A percentile compares a stretch with the other conserved stretches of the same genome.
These are phyloP conservation scores for Phoenix dactylifera DNA, from an alignment of 176 grass and related monocot species.

Conservation along the genomic window DNA sequence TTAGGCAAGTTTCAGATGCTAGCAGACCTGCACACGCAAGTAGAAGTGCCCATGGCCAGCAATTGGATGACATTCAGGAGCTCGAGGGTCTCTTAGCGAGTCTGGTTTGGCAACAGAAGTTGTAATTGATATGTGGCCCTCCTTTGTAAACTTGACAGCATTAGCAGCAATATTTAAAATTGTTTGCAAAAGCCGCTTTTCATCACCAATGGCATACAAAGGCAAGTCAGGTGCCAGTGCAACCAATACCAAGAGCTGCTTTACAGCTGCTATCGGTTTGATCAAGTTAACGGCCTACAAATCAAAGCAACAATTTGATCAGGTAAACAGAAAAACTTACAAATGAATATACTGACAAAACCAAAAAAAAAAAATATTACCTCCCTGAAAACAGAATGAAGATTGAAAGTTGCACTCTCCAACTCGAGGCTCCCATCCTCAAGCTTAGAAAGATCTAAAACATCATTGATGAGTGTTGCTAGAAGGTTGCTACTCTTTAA, in stretches of 20 bases:
- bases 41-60: slow-evolving; percentile 45
- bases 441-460: no score
- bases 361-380: not conserved
- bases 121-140: slow-evolving; percentile 20
- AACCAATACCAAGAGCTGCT: slow-evolving; percentile 1
- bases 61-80: slow-evolving; percentile 6
- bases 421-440: no score
- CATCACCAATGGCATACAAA: slow-evolving; percentile 12
- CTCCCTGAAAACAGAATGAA: no score
- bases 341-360: not conserved
- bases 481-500: no score
- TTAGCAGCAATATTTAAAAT: slow-evolving; percentile 16
- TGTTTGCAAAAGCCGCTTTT: slow-evolving; percentile 18
- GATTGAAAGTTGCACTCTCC: no score
- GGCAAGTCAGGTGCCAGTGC: slow-evolving; percentile 14
- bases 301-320: not conserved
- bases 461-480: no score
- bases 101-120: slow-evolving; percentile 11
- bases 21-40: slow-evolving; percentile 64
- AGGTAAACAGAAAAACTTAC: not conserved
- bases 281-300: slow-evolving; percentile 12
- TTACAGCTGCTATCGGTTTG: slow-evolving; percentile 20
- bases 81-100: slow-evolving; percentile 16
- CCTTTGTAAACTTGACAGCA: slow-evolving; percentile 24
- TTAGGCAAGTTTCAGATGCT: not conserved